These are phyloP conservation scores for Funneliformis mosseae DNA, from an alignment of 192 early-diverging fungal species.

Conservation along the genomic window DNA sequence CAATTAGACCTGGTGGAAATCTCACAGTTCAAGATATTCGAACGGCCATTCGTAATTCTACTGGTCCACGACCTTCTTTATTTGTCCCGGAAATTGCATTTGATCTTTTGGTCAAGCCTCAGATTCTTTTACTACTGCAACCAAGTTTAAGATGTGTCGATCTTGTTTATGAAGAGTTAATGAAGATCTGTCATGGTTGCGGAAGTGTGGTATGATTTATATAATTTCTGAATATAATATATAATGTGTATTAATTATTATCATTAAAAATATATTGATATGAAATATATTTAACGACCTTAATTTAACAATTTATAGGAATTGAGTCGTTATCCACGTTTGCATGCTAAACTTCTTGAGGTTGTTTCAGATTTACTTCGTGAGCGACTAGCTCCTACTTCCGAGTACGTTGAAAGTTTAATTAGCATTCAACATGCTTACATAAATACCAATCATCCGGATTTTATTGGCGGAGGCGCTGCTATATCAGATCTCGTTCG, in stretches of 20 bases:
- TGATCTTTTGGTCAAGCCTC: constrained; percentile 80
- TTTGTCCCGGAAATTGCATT: constrained; percentile 88
- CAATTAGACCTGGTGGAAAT: constrained; percentile 71
- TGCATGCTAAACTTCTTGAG: constrained; percentile 73
- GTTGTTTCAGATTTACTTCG: constrained; percentile 77
- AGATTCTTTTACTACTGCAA: constrained; percentile 73
- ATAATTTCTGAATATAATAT: background rate
- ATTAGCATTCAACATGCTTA: constrained; percentile 82
- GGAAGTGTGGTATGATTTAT: constrained; percentile 60
- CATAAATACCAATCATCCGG: constrained; percentile 86
- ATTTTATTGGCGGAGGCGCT: constrained; percentile 78
- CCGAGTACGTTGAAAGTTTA: constrained; percentile 75
- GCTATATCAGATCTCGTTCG: constrained; percentile 74
- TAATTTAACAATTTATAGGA: constrained; percentile 45
- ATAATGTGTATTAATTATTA: background rate
- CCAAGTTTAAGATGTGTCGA: constrained; percentile 82
- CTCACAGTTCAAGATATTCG: constrained; percentile 74
- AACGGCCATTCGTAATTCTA: constrained; percentile 83
- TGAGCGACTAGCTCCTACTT: constrained; percentile 73
- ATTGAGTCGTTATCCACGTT: constrained; percentile 72
- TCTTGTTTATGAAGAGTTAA: constrained; percentile 80
- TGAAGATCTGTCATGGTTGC: constrained; percentile 77
- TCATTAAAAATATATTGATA: background rate
- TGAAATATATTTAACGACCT: background rate
- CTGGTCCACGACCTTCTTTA: constrained; percentile 73